Conservation (phyloP, 352 stramenopile species). For the Phytophthora syringae region DNA sequence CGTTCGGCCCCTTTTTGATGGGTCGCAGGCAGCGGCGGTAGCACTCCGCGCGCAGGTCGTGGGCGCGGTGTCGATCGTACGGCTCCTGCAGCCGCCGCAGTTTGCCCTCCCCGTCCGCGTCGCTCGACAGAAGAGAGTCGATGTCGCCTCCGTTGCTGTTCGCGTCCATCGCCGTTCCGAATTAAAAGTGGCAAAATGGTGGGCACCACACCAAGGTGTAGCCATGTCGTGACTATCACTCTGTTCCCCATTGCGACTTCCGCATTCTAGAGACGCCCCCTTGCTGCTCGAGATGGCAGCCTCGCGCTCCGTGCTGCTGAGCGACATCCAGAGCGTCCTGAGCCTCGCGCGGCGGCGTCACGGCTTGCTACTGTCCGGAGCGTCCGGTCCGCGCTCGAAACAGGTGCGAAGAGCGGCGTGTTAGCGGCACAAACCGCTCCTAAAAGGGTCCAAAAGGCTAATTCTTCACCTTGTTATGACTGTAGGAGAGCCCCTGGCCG, state of each 20-base stretch:
- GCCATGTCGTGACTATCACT: no score
- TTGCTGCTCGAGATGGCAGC: slow-evolving; percentile 19
- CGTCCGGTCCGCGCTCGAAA: slow-evolving; percentile 16
- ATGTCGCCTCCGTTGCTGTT: slow-evolving; percentile 61
- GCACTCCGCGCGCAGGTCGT: slow-evolving; percentile 81
- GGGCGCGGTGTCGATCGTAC: slow-evolving; percentile 77
- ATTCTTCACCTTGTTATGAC: not conserved
- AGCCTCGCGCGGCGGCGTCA: slow-evolving; percentile 63
- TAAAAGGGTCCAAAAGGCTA: not conserved
- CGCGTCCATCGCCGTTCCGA: slow-evolving; percentile 27
- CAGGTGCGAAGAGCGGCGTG: slow-evolving; percentile 21
- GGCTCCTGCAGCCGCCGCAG: slow-evolving; percentile 60
- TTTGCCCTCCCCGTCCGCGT: slow-evolving; percentile 38
- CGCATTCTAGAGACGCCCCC: no score
- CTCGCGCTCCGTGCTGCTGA: slow-evolving; percentile 62
- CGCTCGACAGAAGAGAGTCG: slow-evolving; percentile 69
- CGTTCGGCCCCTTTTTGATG: slow-evolving; percentile 82
- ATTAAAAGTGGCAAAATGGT: no score
- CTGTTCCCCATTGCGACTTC: no score
- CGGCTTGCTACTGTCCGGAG: slow-evolving; percentile 50
- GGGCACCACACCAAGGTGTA: no score
- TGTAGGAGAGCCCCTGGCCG: slow-evolving; percentile 50
- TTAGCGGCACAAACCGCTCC: not conserved
- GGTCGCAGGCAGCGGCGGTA: slow-evolving; percentile 77
- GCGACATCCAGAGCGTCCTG: slow-evolving; percentile 78